These are phyloP conservation scores for Xylaria sp. DNA, from an alignment of 2,329 filamentous ascomycete species.

Conservation along the genomic window DNA sequence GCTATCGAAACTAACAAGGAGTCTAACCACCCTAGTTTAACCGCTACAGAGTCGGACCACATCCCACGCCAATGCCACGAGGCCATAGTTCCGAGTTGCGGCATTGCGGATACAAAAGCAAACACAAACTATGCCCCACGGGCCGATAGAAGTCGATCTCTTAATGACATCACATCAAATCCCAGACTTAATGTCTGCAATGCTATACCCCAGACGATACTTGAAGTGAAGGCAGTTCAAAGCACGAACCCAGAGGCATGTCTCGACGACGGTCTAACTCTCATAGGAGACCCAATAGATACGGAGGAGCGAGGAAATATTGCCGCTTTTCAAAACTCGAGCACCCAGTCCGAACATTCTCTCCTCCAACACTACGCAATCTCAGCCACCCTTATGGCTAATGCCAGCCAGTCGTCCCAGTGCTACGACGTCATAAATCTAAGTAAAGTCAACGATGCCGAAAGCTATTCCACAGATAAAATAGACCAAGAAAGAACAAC, in stretches of 20 bases:
- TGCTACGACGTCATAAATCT: not conserved
- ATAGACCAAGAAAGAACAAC: not conserved
- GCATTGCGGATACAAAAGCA: not conserved
- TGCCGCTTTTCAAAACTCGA: not conserved
- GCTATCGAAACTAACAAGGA: not conserved
- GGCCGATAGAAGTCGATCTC: not conserved
- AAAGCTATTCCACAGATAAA: not conserved
- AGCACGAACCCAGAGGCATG: conserved; percentile 6
- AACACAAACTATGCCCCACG: not conserved
- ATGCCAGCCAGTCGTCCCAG: conserved; percentile 4
- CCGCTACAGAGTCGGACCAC: not conserved
- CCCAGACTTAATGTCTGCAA: conserved; percentile 8
- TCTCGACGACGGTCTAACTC: conserved; percentile 42
- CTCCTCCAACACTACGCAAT: conserved; percentile 24
- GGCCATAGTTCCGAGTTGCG: not conserved
- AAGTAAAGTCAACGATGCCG: not conserved
- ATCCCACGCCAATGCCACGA: not conserved
- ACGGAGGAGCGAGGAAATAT: conserved; percentile 24
- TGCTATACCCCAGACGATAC: conserved; percentile 20
- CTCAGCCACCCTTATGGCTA: conserved; percentile 19
- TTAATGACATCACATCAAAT: conserved; percentile 24
- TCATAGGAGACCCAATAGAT: conserved; percentile 42
- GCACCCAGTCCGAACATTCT: not conserved
- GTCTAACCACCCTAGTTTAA: not conserved
- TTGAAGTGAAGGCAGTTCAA: conserved; percentile 23